Percentiles rank a stretch among this genome's conserved stretches.
Conservation (phyloP, 1,139 yeast species). For the Lodderomyces margitis region DNA sequence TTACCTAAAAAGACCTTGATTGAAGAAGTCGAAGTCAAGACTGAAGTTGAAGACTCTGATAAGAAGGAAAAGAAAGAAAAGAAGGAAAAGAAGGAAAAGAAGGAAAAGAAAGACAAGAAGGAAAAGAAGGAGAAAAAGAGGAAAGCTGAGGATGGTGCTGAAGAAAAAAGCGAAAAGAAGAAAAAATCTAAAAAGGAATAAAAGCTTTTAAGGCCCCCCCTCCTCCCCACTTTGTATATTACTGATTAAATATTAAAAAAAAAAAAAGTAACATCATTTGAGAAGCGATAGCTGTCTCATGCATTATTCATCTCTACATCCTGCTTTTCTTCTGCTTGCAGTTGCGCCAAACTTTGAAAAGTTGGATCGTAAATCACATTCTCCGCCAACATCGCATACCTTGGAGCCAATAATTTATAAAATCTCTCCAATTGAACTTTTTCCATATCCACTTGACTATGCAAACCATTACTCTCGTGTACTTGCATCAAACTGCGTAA, state of each 20-base stretch:
- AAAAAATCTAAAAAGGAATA: conserved; percentile 32
- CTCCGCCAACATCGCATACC: conserved; percentile 17
- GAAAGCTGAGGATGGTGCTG: conserved; percentile 55
- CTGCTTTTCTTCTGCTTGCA: background rate
- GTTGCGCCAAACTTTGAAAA: background rate
- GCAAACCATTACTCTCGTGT: conserved; percentile 21
- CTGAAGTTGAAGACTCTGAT: conserved; percentile 25
- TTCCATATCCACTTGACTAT: conserved; percentile 23
- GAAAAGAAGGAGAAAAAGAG: conserved; percentile 43
- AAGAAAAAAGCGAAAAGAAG: conserved; percentile 50
- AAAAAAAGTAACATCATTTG: background rate
- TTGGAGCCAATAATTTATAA: conserved; percentile 15
- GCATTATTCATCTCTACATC: background rate
- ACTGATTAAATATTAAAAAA: conserved; percentile 2
- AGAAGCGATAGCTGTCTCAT: background rate
- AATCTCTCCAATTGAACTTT: conserved; percentile 22
- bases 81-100: conserved; percentile 63
- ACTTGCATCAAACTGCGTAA: conserved; percentile 19
- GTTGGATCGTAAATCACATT: conserved; percentile 11
- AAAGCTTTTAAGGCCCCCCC: background rate
- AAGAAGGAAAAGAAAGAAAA: conserved; percentile 35
- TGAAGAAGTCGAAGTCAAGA: conserved; percentile 27
- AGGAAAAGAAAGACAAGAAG: conserved; percentile 49
- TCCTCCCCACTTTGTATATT: conserved; percentile 7
- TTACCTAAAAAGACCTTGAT: conserved; percentile 46